Conservation (phyloP, 2,329 filamentous ascomycete species). For the Fusarium sp. region DNA sequence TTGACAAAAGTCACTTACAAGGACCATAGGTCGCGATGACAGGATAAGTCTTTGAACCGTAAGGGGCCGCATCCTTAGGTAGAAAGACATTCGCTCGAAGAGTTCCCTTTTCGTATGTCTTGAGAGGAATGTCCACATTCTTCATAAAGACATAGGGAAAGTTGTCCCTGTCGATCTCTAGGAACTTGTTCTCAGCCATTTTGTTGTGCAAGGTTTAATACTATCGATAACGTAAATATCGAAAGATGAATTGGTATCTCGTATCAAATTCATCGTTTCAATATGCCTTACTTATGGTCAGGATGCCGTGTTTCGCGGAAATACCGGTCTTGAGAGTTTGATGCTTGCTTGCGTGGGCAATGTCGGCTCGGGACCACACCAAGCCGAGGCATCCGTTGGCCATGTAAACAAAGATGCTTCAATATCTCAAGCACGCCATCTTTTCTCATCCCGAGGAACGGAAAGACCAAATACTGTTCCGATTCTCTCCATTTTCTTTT, state of each 20-base stretch:
- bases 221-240: background rate
- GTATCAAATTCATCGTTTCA: background rate
- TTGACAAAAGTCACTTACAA: background rate
- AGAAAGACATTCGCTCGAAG: constrained; percentile 18
- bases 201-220: background rate
- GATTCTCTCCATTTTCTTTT: background rate
- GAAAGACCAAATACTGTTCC: background rate
- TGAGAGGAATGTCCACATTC: constrained; percentile 23
- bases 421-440: background rate
- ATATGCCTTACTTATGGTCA: background rate
- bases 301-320: background rate
- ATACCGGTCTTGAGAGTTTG: background rate
- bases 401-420: background rate
- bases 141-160: constrained; percentile 32
- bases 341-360: background rate
- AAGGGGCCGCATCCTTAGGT: constrained; percentile 6
- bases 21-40: background rate
- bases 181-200: constrained; percentile 9
- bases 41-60: constrained; percentile 3
- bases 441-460: background rate
- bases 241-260: background rate
- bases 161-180: background rate
- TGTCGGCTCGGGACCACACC: background rate
- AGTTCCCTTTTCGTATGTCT: background rate
- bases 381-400: background rate